phyloP scores from a whole-genome alignment of 192 early-diverging fungal genomes.

The Backusella luteola region DNA sequence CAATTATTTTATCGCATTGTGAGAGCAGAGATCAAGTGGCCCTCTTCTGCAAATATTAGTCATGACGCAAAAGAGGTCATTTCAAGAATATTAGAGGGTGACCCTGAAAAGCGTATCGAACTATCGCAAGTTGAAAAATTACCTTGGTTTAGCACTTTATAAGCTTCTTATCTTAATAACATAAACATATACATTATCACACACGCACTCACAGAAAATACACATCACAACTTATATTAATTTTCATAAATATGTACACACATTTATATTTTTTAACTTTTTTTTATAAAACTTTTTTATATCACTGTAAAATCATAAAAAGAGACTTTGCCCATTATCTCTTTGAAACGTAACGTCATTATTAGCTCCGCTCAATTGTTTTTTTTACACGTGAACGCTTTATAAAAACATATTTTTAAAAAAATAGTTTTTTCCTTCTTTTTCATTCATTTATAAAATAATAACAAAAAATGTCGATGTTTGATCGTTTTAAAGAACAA shows the following conservation, averaged over 20 bases:
- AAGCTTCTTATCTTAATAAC: background rate
- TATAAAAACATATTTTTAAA: background rate
- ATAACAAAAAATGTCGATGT: slow-evolving; percentile 18
- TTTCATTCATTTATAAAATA: slow-evolving; percentile 4
- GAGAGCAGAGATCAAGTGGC: slow-evolving; percentile 55
- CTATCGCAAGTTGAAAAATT: slow-evolving; percentile 40
- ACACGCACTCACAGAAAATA: background rate
- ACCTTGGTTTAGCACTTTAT: slow-evolving; percentile 44
- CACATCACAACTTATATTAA: background rate
- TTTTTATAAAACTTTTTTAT: no score
- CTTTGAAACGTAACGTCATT: background rate
- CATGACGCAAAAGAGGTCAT: slow-evolving; percentile 53
- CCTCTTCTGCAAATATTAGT: slow-evolving; percentile 19
- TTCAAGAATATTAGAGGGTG: slow-evolving; percentile 39
- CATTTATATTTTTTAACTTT: no score
- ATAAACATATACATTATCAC: background rate
- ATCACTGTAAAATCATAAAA: no score
- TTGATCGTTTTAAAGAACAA: slow-evolving; percentile 33
- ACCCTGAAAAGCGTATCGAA: slow-evolving; percentile 44
- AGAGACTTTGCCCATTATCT: no score
- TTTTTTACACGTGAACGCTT: no score
- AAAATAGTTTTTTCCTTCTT: background rate
- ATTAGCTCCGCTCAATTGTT: no score
- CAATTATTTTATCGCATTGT: slow-evolving; percentile 63
- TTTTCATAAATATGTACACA: no score